Percentiles rank a stretch among this genome's conserved stretches.
Evolutionary conservation across 202 grass and related monocot genomes (phyloP).

Genomic region (Schoenoplectus triqueter): DNA sequence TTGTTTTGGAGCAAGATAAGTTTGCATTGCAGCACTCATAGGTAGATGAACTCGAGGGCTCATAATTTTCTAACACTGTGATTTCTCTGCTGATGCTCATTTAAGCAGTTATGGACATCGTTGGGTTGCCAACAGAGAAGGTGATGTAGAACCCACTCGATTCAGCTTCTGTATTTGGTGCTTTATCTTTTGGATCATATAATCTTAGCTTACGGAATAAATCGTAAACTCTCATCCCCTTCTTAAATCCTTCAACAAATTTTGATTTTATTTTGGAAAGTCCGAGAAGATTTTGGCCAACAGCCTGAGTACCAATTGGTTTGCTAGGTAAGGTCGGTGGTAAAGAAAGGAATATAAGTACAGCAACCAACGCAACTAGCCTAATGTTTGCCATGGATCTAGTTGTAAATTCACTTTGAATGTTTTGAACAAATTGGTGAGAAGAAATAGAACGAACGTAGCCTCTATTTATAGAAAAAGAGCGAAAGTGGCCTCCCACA

Average conservation of each 20-base stretch:
- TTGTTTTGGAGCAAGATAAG: background rate
- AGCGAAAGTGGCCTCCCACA: no score
- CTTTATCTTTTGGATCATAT: background rate
- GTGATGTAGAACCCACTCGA: background rate
- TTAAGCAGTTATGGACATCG: background rate
- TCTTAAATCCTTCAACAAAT: no score
- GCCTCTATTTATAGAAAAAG: no score
- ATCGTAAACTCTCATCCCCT: no score
- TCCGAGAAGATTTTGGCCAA: background rate
- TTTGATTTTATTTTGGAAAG: no score
- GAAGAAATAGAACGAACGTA: background rate
- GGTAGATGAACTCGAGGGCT: background rate
- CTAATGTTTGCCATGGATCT: conserved; percentile 1
- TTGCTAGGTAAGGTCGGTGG: background rate
- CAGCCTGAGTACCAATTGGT: background rate
- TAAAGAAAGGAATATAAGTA: background rate
- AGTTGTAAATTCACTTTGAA: background rate
- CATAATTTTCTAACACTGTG: background rate
- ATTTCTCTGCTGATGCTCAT: background rate
- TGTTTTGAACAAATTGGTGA: background rate
- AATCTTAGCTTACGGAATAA: background rate
- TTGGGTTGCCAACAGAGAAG: background rate
- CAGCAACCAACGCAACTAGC: background rate
- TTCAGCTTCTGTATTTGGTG: background rate
- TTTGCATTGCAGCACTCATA: background rate